Conservation (phyloP, 2,329 filamentous ascomycete species). For the Aureobasidium sp. region DNA sequence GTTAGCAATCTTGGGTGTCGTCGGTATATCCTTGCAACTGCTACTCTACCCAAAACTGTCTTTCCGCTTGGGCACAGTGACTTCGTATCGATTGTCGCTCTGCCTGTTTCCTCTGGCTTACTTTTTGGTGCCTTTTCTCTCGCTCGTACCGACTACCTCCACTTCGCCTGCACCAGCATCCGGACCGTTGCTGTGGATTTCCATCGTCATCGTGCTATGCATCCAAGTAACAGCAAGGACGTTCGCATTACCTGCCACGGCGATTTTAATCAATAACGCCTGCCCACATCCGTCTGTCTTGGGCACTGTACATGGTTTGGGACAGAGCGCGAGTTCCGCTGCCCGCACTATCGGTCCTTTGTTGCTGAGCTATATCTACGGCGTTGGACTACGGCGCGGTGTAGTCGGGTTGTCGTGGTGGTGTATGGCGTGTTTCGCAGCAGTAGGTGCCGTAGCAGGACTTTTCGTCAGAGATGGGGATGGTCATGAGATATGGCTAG, state of each 20-base stretch:
- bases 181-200: slow-evolving; percentile 33
- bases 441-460: slow-evolving; percentile 48
- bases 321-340: slow-evolving; percentile 45
- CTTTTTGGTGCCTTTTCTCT: slow-evolving; percentile 34
- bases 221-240: slow-evolving; percentile 40
- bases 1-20: slow-evolving; percentile 38
- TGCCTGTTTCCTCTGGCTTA: slow-evolving; percentile 38
- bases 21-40: slow-evolving; percentile 39
- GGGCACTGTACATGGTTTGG: slow-evolving; percentile 51
- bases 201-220: slow-evolving; percentile 31
- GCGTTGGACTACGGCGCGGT: slow-evolving; percentile 42
- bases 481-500: slow-evolving; percentile 50
- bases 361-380: slow-evolving; percentile 43
- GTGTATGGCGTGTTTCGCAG: slow-evolving; percentile 44
- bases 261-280: slow-evolving; percentile 53
- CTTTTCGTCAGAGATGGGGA: slow-evolving; percentile 54
- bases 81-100: slow-evolving; percentile 33
- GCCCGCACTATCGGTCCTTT: slow-evolving; percentile 48
- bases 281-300: slow-evolving; percentile 48
- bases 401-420: slow-evolving; percentile 51
- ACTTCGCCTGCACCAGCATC: slow-evolving; percentile 31
- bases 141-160: slow-evolving; percentile 31
- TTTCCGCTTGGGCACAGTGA: slow-evolving; percentile 32
- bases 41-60: slow-evolving; percentile 36
- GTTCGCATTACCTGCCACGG: slow-evolving; percentile 47